Base-by-base conservation (phyloP, 257 asterid species). In the Euphrasia confusa region DNA sequence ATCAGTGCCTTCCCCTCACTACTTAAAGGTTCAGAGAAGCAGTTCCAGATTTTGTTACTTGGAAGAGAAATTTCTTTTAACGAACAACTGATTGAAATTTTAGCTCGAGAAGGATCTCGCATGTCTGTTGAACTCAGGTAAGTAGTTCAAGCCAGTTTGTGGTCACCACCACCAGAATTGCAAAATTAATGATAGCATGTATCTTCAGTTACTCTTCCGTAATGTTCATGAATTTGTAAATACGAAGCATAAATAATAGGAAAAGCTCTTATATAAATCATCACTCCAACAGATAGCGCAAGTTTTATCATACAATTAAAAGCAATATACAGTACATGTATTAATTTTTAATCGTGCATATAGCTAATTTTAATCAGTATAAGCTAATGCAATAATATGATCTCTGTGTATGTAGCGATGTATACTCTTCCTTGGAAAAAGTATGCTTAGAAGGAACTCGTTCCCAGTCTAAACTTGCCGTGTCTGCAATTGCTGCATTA, bases 391-490 rank as follows among this genome's bases (percentile, higher is more conserved):
- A 45, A 67, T 72, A 24, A 47, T 54, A 47, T 58, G 57, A 58
- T 67, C 49, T 68, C 71, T 71, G 54, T 70, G 40, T 15, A 27
- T 79, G 79, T 71, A 90, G 97, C 64, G 83, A 87, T 63, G 59
- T 83, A 52, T 83, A 85, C 75, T 59, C 85, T 50, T 79, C 80
- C 79, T 71, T 90, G 83, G 90, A 85, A 86, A 80, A 75, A 76
- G 54, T 83, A 54, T 87, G 96, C 72, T 40, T 90, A 71, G 84
- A 79, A 71, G 97, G 95, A 70, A 83, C 84, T 32, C 95, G 91
- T 28, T 64, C 68, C 28, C 83, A 87, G 75, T 72, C 96, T 67
- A 90, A 87, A 74, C 82, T 90, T 74, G 90, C 90, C 68, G 80
- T 85, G 55, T 79, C 90, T 66, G 96, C 84, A 66, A 77, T 87